Base-by-base conservation (phyloP, 208 protist species). In the Leishmania amazonensis region DNA sequence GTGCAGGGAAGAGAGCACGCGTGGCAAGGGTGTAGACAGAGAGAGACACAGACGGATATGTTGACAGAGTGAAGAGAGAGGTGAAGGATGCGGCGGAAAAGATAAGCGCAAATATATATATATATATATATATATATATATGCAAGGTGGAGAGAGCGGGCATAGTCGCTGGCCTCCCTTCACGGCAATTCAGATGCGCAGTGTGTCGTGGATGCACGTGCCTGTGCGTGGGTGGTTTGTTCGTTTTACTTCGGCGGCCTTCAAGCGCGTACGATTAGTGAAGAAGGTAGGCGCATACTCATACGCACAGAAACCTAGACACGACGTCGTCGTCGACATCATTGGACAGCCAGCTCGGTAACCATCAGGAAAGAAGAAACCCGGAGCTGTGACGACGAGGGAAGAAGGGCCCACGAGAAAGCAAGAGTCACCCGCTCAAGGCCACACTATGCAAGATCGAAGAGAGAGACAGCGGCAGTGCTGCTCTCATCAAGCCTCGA, bases 401-500 rank as follows among this genome's bases (percentile, higher is more conserved):
- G 47, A 57, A 24, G 47, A 57, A 75, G 47, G 28, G 0, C 40
- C 42, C 11, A 38, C n/a, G 68, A 45, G 40, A 73, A 45, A 45
- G 2, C 35, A 47, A 68, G 4, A 31, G 62, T 2, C 28, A 68
- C 28, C 40, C 40, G 40, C 31, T 68, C 67, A 72, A 47, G 28
- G 31, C 19, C 45, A 49, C 45, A 54, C 35, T 21, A 47, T 24
- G 24, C 68, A 15, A 35, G 28, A 74, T 53, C 3, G 45, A 53
- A n/a, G 68, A 21, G n/a, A 49, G 8, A 49, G 28, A 31, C 40
- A 31, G 19, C 7, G 40, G 35, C 21, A 31, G 24, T 5, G 40
- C 13, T 8, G 19, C 51, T 60, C 28, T 28, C 73, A 67, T 45
- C 11, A 70, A 6, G 49, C 21, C 54, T 95, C 93, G 88, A 96